Evolutionary conservation across 495 filamentous ascomycete species (phyloP).

Genomic region (Podospora sp.): DNA sequence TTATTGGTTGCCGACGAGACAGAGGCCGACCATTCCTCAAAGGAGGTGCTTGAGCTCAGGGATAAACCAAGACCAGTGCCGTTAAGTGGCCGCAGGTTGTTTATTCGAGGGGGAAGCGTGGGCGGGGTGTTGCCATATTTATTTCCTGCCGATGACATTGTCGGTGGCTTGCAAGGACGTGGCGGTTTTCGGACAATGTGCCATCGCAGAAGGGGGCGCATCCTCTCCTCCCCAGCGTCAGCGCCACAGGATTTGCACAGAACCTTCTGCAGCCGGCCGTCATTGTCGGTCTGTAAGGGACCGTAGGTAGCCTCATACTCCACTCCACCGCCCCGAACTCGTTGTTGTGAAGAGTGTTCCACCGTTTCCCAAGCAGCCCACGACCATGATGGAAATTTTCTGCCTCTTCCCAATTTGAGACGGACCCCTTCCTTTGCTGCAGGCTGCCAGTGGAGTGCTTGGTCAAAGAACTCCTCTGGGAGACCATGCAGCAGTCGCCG

Average conservation of each 20-base stretch:
- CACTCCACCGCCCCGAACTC: neutral
- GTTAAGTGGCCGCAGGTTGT: no score
- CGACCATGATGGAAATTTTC: conserved; percentile 11
- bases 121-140: no score
- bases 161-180: neutral
- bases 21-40: neutral
- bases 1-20: neutral
- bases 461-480: conserved; percentile 13
- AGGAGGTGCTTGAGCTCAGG: neutral
- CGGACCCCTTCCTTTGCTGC: neutral
- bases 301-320: conserved; percentile 7
- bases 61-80: no score
- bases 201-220: conserved; percentile 7
- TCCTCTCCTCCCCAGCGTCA: no score
- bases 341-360: neutral
- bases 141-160: no score
- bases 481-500: neutral
- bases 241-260: neutral
- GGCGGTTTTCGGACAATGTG: neutral
- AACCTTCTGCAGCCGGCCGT: neutral
- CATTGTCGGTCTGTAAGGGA: neutral
- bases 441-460: conserved; percentile 7
- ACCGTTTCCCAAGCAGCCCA: conserved; percentile 8
- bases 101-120: no score
- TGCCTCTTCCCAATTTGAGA: neutral